Evolutionary conservation across 2,329 filamentous ascomycete genomes (phyloP).

Genomic region (Diplodia corticola): DNA sequence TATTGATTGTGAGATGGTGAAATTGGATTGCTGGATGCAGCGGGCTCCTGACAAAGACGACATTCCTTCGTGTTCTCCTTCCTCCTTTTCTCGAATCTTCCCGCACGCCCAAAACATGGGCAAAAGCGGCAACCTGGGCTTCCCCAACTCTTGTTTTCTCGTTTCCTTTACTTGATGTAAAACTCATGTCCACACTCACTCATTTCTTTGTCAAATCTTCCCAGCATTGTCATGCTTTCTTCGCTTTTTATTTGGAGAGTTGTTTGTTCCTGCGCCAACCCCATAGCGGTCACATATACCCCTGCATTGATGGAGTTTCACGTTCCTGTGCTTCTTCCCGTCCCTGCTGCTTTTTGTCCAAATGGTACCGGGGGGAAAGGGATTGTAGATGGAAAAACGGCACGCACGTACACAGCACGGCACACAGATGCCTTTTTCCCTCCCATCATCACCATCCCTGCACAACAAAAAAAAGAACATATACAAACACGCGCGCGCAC

Average conservation of each 20-base stretch:
- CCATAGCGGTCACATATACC: conserved; percentile 20
- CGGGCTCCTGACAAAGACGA: conserved; percentile 1
- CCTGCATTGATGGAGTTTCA: conserved; percentile 20
- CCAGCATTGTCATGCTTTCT: background rate
- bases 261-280: background rate
- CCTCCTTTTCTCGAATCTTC: background rate
- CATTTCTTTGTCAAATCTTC: background rate
- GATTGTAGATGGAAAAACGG: conserved; percentile 9
- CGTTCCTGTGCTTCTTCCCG: conserved; percentile 4
- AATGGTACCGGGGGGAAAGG: background rate
- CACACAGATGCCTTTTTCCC: background rate
- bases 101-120: background rate
- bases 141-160: background rate
- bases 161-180: background rate
- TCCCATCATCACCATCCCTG: background rate
- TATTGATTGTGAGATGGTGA: conserved; percentile 12
- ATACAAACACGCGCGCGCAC: background rate
- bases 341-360: background rate
- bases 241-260: background rate
- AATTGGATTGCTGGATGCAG: conserved; percentile 10
- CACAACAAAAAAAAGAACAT: background rate
- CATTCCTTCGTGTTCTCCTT: background rate
- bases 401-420: background rate
- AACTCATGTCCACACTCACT: conserved; percentile 10
- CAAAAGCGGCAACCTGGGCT: conserved; percentile 5